Base-by-base conservation (phyloP, 768 basidiomycete species). In the Ramaria sp. region DNA sequence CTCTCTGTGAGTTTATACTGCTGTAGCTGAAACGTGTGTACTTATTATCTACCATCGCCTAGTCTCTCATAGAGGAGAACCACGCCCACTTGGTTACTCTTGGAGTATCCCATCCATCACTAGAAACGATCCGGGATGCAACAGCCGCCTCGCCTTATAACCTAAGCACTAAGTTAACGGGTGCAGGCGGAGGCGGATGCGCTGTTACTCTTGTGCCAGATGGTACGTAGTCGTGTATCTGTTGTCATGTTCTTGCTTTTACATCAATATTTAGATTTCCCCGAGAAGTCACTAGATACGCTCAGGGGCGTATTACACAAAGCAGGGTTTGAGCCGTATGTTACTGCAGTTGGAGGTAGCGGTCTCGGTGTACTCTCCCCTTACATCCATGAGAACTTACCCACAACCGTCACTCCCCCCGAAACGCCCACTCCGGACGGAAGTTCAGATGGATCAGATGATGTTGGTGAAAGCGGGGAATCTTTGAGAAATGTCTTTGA, bases 171-270 rank as follows among this genome's bases (percentile, higher is more conserved):
- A 96, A 97, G 73, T 72, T 99, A 57, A 99, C 96, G 7, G 96
- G 96, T 42, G 95, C 96, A 7, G 96, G 96, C 31, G 96, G 96
- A 41, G 96, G 96, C 24, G 96, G 96, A n/a, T 98, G 96, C 66
- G 86, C 93, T 4, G 91, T 98, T 31, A 95, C 94, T 12, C 79
- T 98, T 37, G 78, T 99, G 52, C 96, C 96, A 52, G 93, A 97
- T 72, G 81, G 95, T 94, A 63, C 62, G 84, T 72, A 6, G 33
- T 27, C 27, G 34, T 30, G 30, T 15, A 17, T 24, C 49, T 48
- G 19, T 22, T 20, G 10, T n/a, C 31, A 12, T 51, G 56, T 54
- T 58, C 27, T 19, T 12, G 10, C 34, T 33, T 56, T n/a, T 33
- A 53, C 17, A 50, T 48, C 20, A 34, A 22, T 42, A 27, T 52